These are phyloP conservation scores for Myochromella boudieri DNA, from an alignment of 768 basidiomycete species.

Conservation along the genomic window DNA sequence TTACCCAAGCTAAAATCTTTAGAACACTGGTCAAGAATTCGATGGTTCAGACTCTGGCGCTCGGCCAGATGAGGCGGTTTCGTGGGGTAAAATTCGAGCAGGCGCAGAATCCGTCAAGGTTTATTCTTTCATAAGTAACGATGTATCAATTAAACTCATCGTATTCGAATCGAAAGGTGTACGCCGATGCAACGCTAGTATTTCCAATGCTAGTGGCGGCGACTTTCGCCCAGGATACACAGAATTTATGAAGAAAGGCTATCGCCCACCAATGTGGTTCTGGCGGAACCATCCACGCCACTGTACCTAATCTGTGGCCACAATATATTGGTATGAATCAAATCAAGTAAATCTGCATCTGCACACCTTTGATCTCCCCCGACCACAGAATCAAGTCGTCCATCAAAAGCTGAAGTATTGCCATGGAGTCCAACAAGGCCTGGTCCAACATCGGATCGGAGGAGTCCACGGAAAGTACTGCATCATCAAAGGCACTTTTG, in stretches of 20 bases:
- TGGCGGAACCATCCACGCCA: too few species aligned
- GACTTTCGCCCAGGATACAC: slow-evolving; percentile 69
- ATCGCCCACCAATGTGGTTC: too few species aligned
- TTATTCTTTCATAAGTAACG: slow-evolving; percentile 1
- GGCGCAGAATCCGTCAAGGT: slow-evolving; percentile 85
- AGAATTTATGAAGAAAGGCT: not conserved
- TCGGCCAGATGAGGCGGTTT: slow-evolving; percentile 94
- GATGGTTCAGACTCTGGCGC: slow-evolving; percentile 98
- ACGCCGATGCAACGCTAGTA: slow-evolving; percentile 94
- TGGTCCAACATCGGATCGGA: slow-evolving; percentile 37
- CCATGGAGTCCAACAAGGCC: slow-evolving; percentile 68
- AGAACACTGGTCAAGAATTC: slow-evolving; percentile 99
- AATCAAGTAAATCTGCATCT: not conserved
- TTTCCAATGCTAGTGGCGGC: slow-evolving; percentile 95
- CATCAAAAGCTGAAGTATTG: slow-evolving; percentile 78
- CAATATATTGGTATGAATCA: slow-evolving; percentile 3
- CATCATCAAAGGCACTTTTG: slow-evolving; percentile 92
- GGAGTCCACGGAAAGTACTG: slow-evolving; percentile 62
- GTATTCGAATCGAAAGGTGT: slow-evolving; percentile 48
- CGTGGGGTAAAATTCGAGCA: slow-evolving; percentile 97
- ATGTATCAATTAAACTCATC: slow-evolving; percentile 9
- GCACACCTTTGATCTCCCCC: slow-evolving; percentile 60
- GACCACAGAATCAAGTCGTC: slow-evolving; percentile 90
- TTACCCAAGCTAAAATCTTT: slow-evolving; percentile 17
- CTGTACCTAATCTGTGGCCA: not conserved